Base-by-base conservation (phyloP, 371 early-diverging fungal species). In the Rhizopus delemar region DNA sequence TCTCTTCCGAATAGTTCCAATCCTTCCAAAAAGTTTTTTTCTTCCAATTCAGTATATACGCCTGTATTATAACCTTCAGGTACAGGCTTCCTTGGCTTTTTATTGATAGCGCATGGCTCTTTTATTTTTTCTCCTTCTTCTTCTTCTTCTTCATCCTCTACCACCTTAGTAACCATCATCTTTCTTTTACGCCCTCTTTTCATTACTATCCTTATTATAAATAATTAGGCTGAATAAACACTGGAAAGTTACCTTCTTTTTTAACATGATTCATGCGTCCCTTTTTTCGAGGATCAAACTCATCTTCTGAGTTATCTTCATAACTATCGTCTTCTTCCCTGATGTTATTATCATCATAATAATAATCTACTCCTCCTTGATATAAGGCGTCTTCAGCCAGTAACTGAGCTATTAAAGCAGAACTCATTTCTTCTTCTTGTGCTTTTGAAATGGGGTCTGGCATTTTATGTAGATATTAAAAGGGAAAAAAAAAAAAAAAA, bases 371-470 rank as follows among this genome's bases (percentile, higher is more conserved):
- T 15, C 56, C 68, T 13, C 67, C 70, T 29, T 65, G 64, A 4
- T 58, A 49, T 68, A 73, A 71, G 12, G 66, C 74, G 48, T 91
- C 90, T 65, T 90, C 85, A 6, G 90, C 89, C 32, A 91, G 66
- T 59, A 91, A 69, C 59, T 89, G 80, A 49, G 92, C 92, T 69
- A 91, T 91, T 33, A 87, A 69, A 5, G 90, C 92, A 29, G 87
- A 85, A 63, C 90, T 89, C 84, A 91, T 83, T 64, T 84, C 89
- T 55, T 90, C 92, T 63, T 91, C 92, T 65, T 91, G 85, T 49
- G 86, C 86, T 49, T 77, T 66, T 11, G 56, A 56, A 34, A 62
- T 51, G 5, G 62, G 51, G 33, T 60, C 49, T 3, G 43, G 35
- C n/a, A 22, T 34, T 48, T 48, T n/a, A 48, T 53, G 15, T 22